Evolutionary conservation across 495 filamentous ascomycete genomes (phyloP), one percentile per base, ranked within the genome.

Genomic region (Lepidopterella palustris): DNA sequence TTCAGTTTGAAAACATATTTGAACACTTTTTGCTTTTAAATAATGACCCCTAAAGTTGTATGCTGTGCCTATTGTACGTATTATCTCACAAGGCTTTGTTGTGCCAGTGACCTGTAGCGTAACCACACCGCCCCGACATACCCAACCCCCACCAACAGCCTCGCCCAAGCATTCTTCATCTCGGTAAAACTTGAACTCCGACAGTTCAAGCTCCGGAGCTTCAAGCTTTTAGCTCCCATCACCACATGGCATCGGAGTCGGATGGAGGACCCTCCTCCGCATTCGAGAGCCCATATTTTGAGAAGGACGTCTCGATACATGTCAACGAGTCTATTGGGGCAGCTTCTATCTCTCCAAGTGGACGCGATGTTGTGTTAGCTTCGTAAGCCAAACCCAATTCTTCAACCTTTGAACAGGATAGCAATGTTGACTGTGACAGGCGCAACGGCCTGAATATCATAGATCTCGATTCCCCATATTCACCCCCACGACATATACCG

Each of bases 401-500:
- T 29, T 58, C 31, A 53, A 53, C 10, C 39, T 55, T 20, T 21
- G 5, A n/a, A n/a, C 39, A 35, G 4, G 15, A 28, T 11, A 40
- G 10, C 29, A 20, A 31, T 50, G 32, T 25, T 58, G 27, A 58
- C 42, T 35, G n/a, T 31, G 32, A 48, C 21, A 84, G 82, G n/a
- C 82, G 82, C 24, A 79, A 92, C 62, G 92, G 92, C 25, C 82
- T 97, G 31, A 86, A 93, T 73, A 88, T 97, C 66, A 91, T 97
- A 57, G 92, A 97, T 63, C 80, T 97, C 45, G 92, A 97, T 74
- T 91, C 84, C 13, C 91, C 90, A 13, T 92, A 89, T 72, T 92
- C 87, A 52, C 88, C 88, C 13, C 92, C 92, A 29, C 85, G 91
- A 11, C 84, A 92, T 67, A 83, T 97, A 25, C 85, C 86, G 60